Evolutionary conservation across 2,329 filamentous ascomycete genomes (phyloP).

Genomic region (Penicillium sp.): DNA sequence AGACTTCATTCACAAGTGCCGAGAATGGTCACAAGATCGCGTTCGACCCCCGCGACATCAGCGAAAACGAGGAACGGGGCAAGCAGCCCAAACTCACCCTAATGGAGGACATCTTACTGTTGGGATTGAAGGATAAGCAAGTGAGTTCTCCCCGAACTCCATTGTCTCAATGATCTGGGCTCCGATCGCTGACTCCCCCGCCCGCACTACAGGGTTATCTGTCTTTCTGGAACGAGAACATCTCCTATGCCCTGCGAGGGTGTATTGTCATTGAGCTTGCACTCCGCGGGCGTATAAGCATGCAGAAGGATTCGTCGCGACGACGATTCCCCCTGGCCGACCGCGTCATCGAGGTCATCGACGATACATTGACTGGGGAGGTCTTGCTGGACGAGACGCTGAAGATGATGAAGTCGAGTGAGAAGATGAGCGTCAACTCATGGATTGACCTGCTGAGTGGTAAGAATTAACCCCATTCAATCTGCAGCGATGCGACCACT

Average conservation of each 20-base stretch:
- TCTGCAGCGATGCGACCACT: conserved; percentile 2
- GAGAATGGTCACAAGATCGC: conserved; percentile 99
- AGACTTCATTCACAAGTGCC: conserved; percentile 80
- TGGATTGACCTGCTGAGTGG: conserved; percentile 99
- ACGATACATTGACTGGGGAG: conserved; percentile 94
- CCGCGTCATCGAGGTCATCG: conserved; percentile 92
- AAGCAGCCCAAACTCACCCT: conserved; percentile 98
- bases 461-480: conserved; percentile 48
- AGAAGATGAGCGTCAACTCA: conserved; percentile 99
- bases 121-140: conserved; percentile 98
- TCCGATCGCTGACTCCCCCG: conserved; percentile 24
- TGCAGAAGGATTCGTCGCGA: conserved; percentile 94
- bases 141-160: conserved; percentile 54
- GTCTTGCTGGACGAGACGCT: conserved; percentile 95
- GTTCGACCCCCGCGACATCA: conserved; percentile 95
- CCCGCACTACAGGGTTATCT: conserved; percentile 73
- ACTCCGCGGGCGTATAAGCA: conserved; percentile 92
- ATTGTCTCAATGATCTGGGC: conserved; percentile 1
- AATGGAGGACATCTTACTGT: conserved; percentile 96
- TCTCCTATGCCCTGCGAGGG: conserved; percentile 93
- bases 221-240: conserved; percentile 99
- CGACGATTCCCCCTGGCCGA: conserved; percentile 91
- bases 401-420: conserved; percentile 99
- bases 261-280: conserved; percentile 98
- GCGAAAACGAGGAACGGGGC: conserved; percentile 90